Percentiles rank a stretch among this genome's conserved stretches.
phyloP scores from a whole-genome alignment of 75 land plant genomes.

The Cryptomeria japonica region DNA sequence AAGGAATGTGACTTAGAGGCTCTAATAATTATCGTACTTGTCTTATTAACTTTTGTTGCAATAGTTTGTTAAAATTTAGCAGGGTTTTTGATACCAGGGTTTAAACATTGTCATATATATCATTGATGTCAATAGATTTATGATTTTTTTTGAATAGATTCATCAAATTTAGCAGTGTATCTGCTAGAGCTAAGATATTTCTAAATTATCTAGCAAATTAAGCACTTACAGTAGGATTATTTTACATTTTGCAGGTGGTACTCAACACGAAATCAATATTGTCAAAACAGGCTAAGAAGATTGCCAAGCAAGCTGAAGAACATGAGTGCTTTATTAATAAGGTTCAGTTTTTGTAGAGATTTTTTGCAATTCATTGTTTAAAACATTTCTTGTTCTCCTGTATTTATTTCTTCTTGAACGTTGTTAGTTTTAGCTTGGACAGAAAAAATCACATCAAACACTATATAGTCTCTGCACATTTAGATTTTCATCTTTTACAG shows the following conservation, averaged over 20 bases:
- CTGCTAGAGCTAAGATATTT: not conserved
- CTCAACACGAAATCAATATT: slow-evolving; percentile 68
- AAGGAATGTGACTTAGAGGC: too few species aligned
- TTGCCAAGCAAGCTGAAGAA: slow-evolving; percentile 90
- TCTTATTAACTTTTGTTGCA: too few species aligned
- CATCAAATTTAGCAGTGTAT: not conserved
- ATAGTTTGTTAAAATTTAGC: not conserved
- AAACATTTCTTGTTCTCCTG: slow-evolving; percentile 6
- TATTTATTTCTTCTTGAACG: not conserved
- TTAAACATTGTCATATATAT: not conserved
- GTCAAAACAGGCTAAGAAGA: slow-evolving; percentile 76
- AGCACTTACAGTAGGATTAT: not conserved
- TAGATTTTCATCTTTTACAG: not conserved
- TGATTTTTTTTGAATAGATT: not conserved
- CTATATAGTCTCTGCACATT: not conserved
- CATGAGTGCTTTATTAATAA: slow-evolving; percentile 87
- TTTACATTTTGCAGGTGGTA: slow-evolving; percentile 28
- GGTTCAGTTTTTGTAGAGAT: slow-evolving; percentile 27
- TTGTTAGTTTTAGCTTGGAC: not conserved
- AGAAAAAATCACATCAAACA: not conserved
- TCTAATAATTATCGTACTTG: too few species aligned
- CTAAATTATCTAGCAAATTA: not conserved
- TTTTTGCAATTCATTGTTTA: not conserved
- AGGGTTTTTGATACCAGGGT: not conserved
- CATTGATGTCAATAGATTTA: too few species aligned